Evolutionary conservation across 23 red algal species (phyloP).

Genomic region (Gracilaria vermiculophylla): DNA sequence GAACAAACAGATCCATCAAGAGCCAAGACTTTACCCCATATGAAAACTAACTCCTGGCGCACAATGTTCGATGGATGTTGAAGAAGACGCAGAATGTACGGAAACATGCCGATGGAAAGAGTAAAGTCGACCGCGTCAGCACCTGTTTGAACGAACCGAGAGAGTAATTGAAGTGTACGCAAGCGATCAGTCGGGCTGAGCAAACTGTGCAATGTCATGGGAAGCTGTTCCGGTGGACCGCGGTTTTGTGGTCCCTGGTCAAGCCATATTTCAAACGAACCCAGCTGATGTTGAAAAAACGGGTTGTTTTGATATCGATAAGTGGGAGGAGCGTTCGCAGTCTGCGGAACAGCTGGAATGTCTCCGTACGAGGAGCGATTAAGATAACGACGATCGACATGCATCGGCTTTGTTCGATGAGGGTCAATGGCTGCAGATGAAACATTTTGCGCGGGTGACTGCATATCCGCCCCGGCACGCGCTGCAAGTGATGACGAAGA

Average conservation of each 20-base stretch:
- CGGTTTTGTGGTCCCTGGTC: conserved; percentile 76
- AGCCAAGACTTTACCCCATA: conserved; percentile 96
- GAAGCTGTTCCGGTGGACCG: conserved; percentile 88
- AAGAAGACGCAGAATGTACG: conserved; percentile 82
- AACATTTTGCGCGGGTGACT: neutral
- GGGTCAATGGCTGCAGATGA: neutral
- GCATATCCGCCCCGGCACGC: neutral
- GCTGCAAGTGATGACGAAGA: neutral
- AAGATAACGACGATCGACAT: neutral
- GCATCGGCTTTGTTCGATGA: neutral
- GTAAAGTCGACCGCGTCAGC: conserved; percentile 77
- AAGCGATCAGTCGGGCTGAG: conserved; percentile 74
- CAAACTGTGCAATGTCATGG: conserved; percentile 88
- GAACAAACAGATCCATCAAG: conserved; percentile 75
- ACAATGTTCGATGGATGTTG: conserved; percentile 51
- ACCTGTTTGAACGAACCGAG: conserved; percentile 88
- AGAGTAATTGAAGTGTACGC: conserved; percentile 80
- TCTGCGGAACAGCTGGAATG: neutral
- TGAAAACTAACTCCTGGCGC: conserved; percentile 89
- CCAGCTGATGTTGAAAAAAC: conserved; percentile 94
- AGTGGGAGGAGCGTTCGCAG: neutral
- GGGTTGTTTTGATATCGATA: conserved; percentile 31
- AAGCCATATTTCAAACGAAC: conserved; percentile 92
- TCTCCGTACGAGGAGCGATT: neutral
- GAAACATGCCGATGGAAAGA: conserved; percentile 95